Conservation (phyloP, 371 early-diverging fungal species). For the Mortierella sp. region DNA sequence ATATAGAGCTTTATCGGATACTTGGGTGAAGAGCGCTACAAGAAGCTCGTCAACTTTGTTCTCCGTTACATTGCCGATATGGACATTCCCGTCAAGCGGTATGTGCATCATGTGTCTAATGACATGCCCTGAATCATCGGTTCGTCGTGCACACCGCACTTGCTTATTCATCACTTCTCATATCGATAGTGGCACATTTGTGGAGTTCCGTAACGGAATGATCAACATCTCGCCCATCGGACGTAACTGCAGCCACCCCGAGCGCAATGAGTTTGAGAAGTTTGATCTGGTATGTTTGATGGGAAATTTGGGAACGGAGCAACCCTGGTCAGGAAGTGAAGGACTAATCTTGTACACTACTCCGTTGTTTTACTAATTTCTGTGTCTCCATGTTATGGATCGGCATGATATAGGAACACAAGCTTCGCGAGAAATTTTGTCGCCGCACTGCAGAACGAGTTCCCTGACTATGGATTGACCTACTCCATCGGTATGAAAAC, state of each 20-base stretch:
- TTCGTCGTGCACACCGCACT: neutral
- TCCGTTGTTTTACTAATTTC: constrained; percentile 5
- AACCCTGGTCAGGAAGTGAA: too few species aligned
- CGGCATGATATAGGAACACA: constrained; percentile 60
- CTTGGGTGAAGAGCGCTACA: constrained; percentile 98
- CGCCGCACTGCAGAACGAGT: constrained; percentile 84
- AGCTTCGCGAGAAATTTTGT: constrained; percentile 92
- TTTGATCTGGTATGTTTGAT: constrained; percentile 80
- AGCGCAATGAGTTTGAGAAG: constrained; percentile 95
- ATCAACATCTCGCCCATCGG: constrained; percentile 99
- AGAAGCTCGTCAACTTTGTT: constrained; percentile 93
- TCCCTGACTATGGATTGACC: constrained; percentile 90
- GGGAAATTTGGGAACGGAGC: neutral
- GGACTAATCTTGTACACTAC: too few species aligned
- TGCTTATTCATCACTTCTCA: neutral
- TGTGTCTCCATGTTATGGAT: neutral
- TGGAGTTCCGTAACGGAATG: constrained; percentile 99
- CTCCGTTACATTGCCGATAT: constrained; percentile 96
- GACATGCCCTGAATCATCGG: constrained; percentile 1
- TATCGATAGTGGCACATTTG: constrained; percentile 92
- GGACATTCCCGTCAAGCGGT: constrained; percentile 97
- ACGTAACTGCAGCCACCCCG: constrained; percentile 95
- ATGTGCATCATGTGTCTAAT: constrained; percentile 23
- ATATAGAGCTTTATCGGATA: constrained; percentile 91
- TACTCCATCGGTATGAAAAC: constrained; percentile 88